phyloP scores from a whole-genome alignment of 305 asterid genomes.

The Rubia balearica region DNA sequence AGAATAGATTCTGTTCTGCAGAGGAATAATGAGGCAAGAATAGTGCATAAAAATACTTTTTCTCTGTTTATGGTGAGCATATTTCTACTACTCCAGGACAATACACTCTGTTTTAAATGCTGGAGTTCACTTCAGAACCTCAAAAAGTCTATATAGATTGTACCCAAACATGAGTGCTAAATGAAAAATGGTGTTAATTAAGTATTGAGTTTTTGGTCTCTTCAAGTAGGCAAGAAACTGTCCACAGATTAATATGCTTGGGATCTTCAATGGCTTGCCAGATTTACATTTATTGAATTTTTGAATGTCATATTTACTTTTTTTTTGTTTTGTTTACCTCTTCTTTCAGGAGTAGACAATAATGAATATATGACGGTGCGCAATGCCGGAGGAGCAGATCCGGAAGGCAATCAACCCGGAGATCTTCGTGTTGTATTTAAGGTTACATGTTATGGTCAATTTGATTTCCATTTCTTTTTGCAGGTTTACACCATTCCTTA shows the following conservation, averaged over 20 bases:
- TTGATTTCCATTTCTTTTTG: not conserved
- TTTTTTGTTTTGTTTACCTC: not conserved
- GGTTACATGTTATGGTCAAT: conserved; percentile 32
- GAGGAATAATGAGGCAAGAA: not conserved
- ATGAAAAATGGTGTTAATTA: not conserved
- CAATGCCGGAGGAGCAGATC: conserved; percentile 95
- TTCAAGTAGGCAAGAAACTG: not conserved
- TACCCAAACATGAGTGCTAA: not conserved
- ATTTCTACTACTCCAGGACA: not conserved
- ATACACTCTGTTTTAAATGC: not conserved
- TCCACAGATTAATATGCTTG: not conserved
- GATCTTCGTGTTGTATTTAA: conserved; percentile 70
- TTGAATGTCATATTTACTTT: not conserved
- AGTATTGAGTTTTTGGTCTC: not conserved
- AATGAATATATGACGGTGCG: conserved; percentile 61
- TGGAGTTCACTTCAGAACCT: not conserved
- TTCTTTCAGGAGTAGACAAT: conserved; percentile 72
- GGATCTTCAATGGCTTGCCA: not conserved
- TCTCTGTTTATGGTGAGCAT: not conserved
- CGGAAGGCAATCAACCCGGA: conserved; percentile 90
- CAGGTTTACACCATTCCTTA: not conserved
- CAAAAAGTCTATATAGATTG: not conserved
- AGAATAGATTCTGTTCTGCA: not conserved
- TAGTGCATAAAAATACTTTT: not conserved
- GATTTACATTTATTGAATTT: not conserved